Conservation (phyloP, 345 rosid genomes). For the Ceriops decandra region DNA sequence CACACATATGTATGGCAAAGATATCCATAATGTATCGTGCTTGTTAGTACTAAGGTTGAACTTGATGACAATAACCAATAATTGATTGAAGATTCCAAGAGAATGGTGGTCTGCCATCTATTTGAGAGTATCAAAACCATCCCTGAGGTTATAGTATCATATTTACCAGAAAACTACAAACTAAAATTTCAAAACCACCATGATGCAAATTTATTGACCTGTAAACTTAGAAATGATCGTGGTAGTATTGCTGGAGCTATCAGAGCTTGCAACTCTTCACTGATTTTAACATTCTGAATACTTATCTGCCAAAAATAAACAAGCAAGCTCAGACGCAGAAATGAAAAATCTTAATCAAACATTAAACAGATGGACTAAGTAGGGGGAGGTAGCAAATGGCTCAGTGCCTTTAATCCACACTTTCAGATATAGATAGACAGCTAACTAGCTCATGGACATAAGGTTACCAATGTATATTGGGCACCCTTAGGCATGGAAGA, state of each 20-base stretch:
- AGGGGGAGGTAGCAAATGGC: not conserved
- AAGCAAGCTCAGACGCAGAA: not conserved
- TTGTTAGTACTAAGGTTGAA: not conserved
- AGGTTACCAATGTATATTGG: not conserved
- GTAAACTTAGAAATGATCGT: conserved; percentile 68
- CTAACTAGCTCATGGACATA: not conserved
- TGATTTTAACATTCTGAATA: conserved; percentile 69
- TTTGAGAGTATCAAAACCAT: not conserved
- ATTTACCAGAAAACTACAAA: conserved; percentile 3
- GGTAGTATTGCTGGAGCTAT: conserved; percentile 88
- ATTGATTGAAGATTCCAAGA: conserved; percentile 8
- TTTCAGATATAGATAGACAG: not conserved
- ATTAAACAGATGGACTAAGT: not conserved
- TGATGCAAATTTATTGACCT: conserved; percentile 35
- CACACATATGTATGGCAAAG: not conserved
- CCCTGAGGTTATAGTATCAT: not conserved
- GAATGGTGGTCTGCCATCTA: not conserved
- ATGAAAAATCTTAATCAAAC: not conserved
- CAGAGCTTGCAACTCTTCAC: conserved; percentile 68
- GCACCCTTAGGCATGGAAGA: not conserved
- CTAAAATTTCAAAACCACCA: not conserved
- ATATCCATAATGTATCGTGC: not conserved
- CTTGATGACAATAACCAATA: not conserved
- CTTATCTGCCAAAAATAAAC: conserved; percentile 51
- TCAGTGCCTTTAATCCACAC: not conserved